Evolutionary conservation across 2,329 filamentous ascomycete species (phyloP), one percentile per base, ranked within the genome.

Genomic region (Geosmithia putterillii): DNA sequence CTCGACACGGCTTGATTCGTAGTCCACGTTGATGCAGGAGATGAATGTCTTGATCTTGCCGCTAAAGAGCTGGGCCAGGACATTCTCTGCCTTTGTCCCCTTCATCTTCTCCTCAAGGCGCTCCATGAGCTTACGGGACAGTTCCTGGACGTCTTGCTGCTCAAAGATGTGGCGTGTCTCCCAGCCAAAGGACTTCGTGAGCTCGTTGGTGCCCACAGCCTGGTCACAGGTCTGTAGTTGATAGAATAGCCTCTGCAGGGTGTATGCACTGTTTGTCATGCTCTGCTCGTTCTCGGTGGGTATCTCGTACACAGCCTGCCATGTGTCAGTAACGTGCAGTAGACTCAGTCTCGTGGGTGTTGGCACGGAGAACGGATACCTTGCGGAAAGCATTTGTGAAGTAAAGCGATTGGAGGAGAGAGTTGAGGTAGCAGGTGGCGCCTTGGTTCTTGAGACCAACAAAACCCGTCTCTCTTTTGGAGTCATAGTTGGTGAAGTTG

Each of bases 21-120:
- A 98, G 55, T 94, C 82, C 48, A 98, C 94, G 60, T 98, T 92
- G 60, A 98, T 95, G 67, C 94, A 98, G 19, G 86, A 94, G 50
- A 98, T 94, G 62, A 96, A 98, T 1, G 92, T 98, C 68, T 96
- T 96, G 62, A 94, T 89, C 65, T 96, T 96, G 45, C 92, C 94
- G 46, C 92, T 89, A 56, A 98, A 96, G 69, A 98, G 83, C 48
- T 85, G 80, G 1, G 89, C 81, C 8, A 98, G 71, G 2, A 88
- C 84, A 52, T 90, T 94, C 58, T 96, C 86, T 12, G 87, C 86
- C 42, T 83, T 79, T 2, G 92, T 96, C 39, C 87, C 90, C 64
- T 98, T 98, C 94, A 98, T 98, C 59, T 86, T 90, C 56, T 92
- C 85, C 59, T 98, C 94, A 65, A 98, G 82, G 46, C 86, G 82